Evolutionary conservation across 495 filamentous ascomycete genomes (phyloP), one percentile per base, ranked within the genome.

Genomic region (Aspergillus cavernicola): DNA sequence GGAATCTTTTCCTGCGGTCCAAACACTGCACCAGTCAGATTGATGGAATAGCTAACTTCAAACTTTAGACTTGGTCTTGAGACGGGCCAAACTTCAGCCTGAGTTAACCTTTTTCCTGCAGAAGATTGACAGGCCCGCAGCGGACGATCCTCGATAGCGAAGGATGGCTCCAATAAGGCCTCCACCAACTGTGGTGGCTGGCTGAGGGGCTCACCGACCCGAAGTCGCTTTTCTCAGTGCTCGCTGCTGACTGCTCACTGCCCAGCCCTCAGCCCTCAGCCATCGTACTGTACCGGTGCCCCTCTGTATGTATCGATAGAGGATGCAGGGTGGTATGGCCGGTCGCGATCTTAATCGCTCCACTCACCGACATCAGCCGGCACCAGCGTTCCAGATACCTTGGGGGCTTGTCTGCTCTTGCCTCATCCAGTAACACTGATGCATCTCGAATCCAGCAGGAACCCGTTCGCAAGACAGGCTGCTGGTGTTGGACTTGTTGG

Each of bases 41-140:
- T 22, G 2, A 18, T 23, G 18, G 8, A 23, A 19, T 1, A 20
- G 6, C 15, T 2, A 23, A 20, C 16, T 38, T 16, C 35, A 38
- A 38, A 16, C 35, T 38, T 38, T 6, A 38, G 35, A 38, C 16
- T 15, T 12, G 10, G 11, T 3, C 36, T 35, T 5, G 32, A 19
- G 15, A 39, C 36, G n/a, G n/a, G n/a, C n/a, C n/a, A n/a, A n/a
- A 9, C 24, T 11, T n/a, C 18, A 11, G 10, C 4, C 15, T n/a
- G n/a, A 43, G 3, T 43, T 43, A 43, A 16, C 48, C 15, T 43
- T 43, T 38, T 26, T 11, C 16, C 40, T 53, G 50, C 50, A 53
- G 50, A 53, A 46, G 40, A 53, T 53, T 53, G 50, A 22, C 50
- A 46, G 50, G 42, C 40, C 32, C 50, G 32, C 29, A 38, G 20